phyloP scores from a whole-genome alignment of 2,329 filamentous ascomycete species.

The Trichoderma simmonsii region DNA sequence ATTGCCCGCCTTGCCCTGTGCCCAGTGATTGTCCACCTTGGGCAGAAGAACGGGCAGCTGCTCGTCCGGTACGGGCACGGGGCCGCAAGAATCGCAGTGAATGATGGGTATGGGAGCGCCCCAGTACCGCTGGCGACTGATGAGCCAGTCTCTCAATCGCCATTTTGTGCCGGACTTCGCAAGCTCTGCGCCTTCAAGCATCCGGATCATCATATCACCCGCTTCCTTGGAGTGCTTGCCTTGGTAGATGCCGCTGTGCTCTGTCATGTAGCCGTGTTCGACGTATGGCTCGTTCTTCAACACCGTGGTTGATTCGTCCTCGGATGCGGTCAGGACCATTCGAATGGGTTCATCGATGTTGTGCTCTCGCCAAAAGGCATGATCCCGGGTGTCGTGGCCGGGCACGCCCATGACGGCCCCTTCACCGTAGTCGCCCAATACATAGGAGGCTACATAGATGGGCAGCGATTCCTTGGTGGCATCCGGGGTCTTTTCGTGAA shows the following conservation, averaged over 20 bases:
- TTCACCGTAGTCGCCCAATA: conserved; percentile 79
- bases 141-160: conserved; percentile 83
- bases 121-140: conserved; percentile 92
- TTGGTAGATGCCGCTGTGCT: conserved; percentile 61
- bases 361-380: conserved; percentile 77
- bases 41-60: conserved; percentile 77
- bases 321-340: conserved; percentile 56
- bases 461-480: conserved; percentile 59
- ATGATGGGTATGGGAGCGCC: conserved; percentile 86
- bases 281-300: conserved; percentile 55
- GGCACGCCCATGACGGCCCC: conserved; percentile 92
- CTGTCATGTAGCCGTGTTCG: conserved; percentile 65
- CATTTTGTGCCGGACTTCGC: conserved; percentile 67
- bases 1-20: conserved; percentile 68
- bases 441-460: conserved; percentile 80
- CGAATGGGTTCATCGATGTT: conserved; percentile 57
- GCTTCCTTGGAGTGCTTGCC: conserved; percentile 63
- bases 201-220: conserved; percentile 55
- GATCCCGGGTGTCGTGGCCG: conserved; percentile 75
- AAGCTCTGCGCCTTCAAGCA: conserved; percentile 53
- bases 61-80: conserved; percentile 72
- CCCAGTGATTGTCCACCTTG: conserved; percentile 64
- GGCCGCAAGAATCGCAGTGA: conserved; percentile 73
- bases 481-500: conserved; percentile 49
- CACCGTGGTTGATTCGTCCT: conserved; percentile 45